These are phyloP conservation scores for Chlorella sp. DNA, from an alignment of 139 green algal genomes.

Conservation along the genomic window DNA sequence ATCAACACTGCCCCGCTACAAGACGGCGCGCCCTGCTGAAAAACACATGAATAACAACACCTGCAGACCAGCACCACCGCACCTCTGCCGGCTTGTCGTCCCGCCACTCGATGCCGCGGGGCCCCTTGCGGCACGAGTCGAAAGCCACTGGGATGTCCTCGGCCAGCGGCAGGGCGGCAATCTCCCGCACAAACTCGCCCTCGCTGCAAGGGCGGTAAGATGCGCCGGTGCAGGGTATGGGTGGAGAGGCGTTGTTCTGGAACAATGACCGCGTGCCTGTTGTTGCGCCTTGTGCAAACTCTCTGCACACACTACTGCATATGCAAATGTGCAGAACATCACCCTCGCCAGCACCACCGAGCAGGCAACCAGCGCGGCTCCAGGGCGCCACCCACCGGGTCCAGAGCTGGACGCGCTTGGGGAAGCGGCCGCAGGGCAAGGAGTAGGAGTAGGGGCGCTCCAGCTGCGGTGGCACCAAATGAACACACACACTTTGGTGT, in stretches of 20 bases:
- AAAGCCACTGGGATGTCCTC: slow-evolving; percentile 96
- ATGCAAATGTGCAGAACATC: no score
- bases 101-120: slow-evolving; percentile 87
- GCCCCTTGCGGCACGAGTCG: slow-evolving; percentile 82
- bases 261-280: not conserved
- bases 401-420: slow-evolving; percentile 83
- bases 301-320: no score
- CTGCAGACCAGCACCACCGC: not conserved
- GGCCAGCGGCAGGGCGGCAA: slow-evolving; percentile 88
- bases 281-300: no score
- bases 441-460: slow-evolving; percentile 91
- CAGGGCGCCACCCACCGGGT: slow-evolving; percentile 30
- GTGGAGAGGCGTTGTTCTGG: not conserved
- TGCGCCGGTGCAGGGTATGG: not conserved
- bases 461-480: no score
- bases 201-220: not conserved
- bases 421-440: slow-evolving; percentile 93
- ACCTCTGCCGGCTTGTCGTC: slow-evolving; percentile 83
- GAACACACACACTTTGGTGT: no score
- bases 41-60: not conserved
- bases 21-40: no score
- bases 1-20: not conserved
- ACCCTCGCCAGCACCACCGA: not conserved
- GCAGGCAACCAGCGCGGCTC: not conserved
- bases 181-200: slow-evolving; percentile 71